A percentile compares a stretch with the other conserved stretches of the same genome.
Conservation (phyloP, 768 basidiomycete species). For the Coprinopsis sp. region DNA sequence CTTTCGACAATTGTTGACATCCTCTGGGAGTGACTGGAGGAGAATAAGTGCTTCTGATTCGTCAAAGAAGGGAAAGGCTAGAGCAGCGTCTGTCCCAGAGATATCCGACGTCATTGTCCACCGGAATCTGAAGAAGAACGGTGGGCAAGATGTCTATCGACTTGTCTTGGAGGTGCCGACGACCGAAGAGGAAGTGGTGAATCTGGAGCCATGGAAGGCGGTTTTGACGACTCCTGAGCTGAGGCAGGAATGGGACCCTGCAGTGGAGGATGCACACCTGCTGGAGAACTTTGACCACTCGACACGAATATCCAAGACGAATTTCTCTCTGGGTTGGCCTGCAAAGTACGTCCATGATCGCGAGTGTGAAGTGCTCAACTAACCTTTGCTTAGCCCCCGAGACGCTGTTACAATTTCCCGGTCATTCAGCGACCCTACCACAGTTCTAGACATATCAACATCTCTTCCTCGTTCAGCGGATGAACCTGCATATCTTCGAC, state of each 20-base stretch:
- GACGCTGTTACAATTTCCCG: constrained; percentile 93
- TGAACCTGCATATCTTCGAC: constrained; percentile 87
- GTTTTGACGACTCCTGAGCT: constrained; percentile 83
- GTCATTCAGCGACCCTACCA: constrained; percentile 73
- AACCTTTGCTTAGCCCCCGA: constrained; percentile 58
- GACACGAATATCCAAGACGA: constrained; percentile 85
- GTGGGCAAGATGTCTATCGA: constrained; percentile 75
- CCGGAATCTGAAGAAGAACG: constrained; percentile 44
- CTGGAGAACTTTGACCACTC: constrained; percentile 83
- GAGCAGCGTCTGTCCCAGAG: constrained; percentile 48
- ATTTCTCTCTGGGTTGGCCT: constrained; percentile 94
- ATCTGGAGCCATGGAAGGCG: constrained; percentile 76
- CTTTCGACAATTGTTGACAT: constrained; percentile 74
- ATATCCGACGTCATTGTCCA: constrained; percentile 74
- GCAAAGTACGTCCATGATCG: constrained; percentile 65
- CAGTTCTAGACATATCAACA: constrained; percentile 86
- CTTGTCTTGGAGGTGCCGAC: constrained; percentile 75
- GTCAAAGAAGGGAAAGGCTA: constrained; percentile 59
- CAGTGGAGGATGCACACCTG: constrained; percentile 78
- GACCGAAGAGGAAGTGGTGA: constrained; percentile 54
- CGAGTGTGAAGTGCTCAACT: constrained; percentile 4
- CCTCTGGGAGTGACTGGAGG: constrained; percentile 78
- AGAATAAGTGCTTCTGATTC: constrained; percentile 49
- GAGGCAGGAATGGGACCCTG: constrained; percentile 88
- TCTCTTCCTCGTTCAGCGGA: constrained; percentile 89